Base-by-base conservation (phyloP, 1,139 yeast species). In the Lodderomyces theae region DNA sequence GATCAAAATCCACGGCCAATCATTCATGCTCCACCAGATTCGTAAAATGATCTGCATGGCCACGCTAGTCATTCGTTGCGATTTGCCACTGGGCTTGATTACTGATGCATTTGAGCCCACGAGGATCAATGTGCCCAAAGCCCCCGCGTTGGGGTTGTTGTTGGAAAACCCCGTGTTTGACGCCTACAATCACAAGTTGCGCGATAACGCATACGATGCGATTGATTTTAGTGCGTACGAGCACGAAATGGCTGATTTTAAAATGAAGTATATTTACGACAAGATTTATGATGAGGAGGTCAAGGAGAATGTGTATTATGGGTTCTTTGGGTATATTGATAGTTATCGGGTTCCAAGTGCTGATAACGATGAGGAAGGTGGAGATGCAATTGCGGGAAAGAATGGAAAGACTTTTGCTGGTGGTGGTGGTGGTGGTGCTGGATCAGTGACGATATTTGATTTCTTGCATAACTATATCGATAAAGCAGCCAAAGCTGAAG, bases 21-120 rank as follows among this genome's bases (percentile, higher is more conserved):
- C 97, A 7, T 92, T 92, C 62, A 94, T 94, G 99, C 73, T 92
- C 47, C 98, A 92, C 63, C 99, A 92, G 71, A 92, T 92, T 56
- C 80, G 99, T 60, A 92, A 92, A 61, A 92, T 92, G 99, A 88
- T 94, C 45, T 94, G 97, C 21, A 85, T 92, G 95, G 96, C 95
- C 1, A 79, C 90, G 0, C 71, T 92, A 42, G 80, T 86, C 13
- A 80, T 90, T 23, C 78, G 98, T 56, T 82, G 94, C 16, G 92
- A 96, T 13, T 79, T 92, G 55, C 96, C 97, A 3, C 60, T 78
- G 23, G 38, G n/a, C 10, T 77, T 95, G 51, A 86, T 92, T 49
- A 60, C 69, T n/a, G 86, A 87, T 54, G 86, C 95, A 4, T 92
- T 88, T 57, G 80, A 81, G 2, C 73, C 80, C 2, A 75, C 76